These are phyloP conservation scores for Poa pratensis DNA, from an alignment of 176 grass and related monocot genomes.

Conservation along the genomic window DNA sequence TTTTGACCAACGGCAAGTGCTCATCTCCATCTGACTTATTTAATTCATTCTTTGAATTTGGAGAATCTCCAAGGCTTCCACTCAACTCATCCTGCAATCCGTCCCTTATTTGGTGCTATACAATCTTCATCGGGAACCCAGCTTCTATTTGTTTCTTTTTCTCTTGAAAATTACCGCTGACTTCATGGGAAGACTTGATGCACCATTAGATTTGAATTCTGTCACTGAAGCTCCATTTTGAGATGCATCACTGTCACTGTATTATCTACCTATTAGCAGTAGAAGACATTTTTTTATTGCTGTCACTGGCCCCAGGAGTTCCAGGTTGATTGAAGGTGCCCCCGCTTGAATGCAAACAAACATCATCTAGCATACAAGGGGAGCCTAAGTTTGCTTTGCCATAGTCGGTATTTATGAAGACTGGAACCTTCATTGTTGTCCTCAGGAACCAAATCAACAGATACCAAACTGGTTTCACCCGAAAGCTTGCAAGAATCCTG, in stretches of 20 bases:
- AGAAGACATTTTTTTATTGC: slow-evolving; percentile 35
- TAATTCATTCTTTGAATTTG: slow-evolving; percentile 67
- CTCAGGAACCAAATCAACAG: slow-evolving; percentile 45
- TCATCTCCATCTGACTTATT: slow-evolving; percentile 90
- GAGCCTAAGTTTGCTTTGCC: slow-evolving; percentile 26
- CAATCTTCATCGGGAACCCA: slow-evolving; percentile 36
- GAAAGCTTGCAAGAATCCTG: slow-evolving; percentile 45
- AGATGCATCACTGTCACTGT: slow-evolving; percentile 56
- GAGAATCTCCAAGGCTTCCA: slow-evolving; percentile 52
- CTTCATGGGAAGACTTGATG: slow-evolving; percentile 51
- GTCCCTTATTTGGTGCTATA: slow-evolving; percentile 43
- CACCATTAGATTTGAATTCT: slow-evolving; percentile 57
- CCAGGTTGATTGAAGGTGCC: slow-evolving; percentile 40
- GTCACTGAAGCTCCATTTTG: slow-evolving; percentile 49
- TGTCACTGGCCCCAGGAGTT: slow-evolving; percentile 39
- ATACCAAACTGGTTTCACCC: slow-evolving; percentile 40
- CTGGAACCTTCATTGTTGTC: slow-evolving; percentile 30
- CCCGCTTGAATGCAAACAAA: slow-evolving; percentile 41
- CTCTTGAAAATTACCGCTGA: slow-evolving; percentile 60
- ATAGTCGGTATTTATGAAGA: slow-evolving; percentile 34
- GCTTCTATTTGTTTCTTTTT: slow-evolving; percentile 69
- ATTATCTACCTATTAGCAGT: slow-evolving; percentile 43
- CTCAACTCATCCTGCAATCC: slow-evolving; percentile 47
- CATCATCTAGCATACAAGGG: slow-evolving; percentile 40
- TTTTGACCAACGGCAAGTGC: slow-evolving; percentile 95